Conservation (phyloP, 805 yeast genomes). For the Teunomyces pallodes region DNA sequence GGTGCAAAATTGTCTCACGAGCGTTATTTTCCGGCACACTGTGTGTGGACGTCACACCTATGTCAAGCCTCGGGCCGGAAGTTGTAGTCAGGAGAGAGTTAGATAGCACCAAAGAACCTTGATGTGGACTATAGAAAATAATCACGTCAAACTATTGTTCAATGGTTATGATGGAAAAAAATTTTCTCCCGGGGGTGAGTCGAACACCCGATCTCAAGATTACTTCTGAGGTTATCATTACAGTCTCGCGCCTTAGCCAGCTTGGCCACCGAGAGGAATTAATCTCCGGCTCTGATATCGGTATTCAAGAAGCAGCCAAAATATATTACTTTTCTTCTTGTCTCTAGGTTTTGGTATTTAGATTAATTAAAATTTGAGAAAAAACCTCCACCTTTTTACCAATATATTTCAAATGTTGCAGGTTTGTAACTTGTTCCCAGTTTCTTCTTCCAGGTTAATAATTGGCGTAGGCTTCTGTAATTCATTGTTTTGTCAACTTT, state of each 20-base stretch:
- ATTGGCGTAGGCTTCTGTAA: too few species aligned
- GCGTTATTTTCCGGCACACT: not conserved
- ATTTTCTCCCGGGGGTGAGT: constrained; percentile 46
- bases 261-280: constrained; percentile 45
- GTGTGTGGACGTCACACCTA: not conserved
- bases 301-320: not conserved
- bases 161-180: constrained; percentile 7
- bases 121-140: not conserved
- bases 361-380: too few species aligned
- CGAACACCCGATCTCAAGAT: constrained; percentile 51
- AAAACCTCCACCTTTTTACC: too few species aligned
- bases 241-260: constrained; percentile 51
- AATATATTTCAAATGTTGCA: too few species aligned
- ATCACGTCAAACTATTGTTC: not conserved
- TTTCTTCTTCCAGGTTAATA: too few species aligned
- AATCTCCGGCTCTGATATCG: not conserved
- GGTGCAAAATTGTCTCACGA: not conserved
- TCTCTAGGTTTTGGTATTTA: not conserved
- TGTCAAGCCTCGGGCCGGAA: not conserved
- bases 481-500: too few species aligned
- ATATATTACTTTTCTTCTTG: not conserved
- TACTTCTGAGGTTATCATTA: constrained; percentile 31
- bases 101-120: too few species aligned
- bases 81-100: too few species aligned
- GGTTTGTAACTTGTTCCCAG: too few species aligned